These are phyloP conservation scores for Hemileccinum impolitum DNA, from an alignment of 768 basidiomycete genomes.

Conservation along the genomic window DNA sequence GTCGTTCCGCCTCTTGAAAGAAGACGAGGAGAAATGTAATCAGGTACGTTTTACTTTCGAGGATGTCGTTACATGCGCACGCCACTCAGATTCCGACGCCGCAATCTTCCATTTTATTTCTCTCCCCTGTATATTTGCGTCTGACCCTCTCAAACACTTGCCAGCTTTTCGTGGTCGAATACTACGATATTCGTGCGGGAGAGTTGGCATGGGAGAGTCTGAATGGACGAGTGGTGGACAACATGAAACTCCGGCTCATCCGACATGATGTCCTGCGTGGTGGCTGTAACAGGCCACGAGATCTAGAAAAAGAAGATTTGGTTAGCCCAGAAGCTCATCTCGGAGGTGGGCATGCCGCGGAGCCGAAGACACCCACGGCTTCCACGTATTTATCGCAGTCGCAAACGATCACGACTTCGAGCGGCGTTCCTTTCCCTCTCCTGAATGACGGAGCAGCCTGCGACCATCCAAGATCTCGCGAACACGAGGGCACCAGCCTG, in stretches of 20 bases:
- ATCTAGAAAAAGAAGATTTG: slow-evolving; percentile 29
- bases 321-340: slow-evolving; percentile 26
- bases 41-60: slow-evolving; percentile 25
- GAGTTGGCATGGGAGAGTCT: slow-evolving; percentile 49
- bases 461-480: slow-evolving; percentile 18
- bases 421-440: slow-evolving; percentile 22
- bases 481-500: slow-evolving; percentile 20
- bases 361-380: slow-evolving; percentile 36
- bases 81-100: not conserved
- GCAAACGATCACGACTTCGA: slow-evolving; percentile 23
- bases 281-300: slow-evolving; percentile 17
- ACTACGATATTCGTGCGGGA: slow-evolving; percentile 62
- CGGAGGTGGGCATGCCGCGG: slow-evolving; percentile 33
- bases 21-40: slow-evolving; percentile 19
- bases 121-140: not conserved
- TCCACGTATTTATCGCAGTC: slow-evolving; percentile 34
- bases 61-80: too few relatives aligned
- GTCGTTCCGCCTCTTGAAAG: slow-evolving; percentile 25
- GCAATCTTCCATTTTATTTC: slow-evolving; percentile 1
- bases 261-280: slow-evolving; percentile 31
- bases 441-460: slow-evolving; percentile 21
- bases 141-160: slow-evolving; percentile 16
- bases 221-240: slow-evolving; percentile 47
- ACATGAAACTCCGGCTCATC: slow-evolving; percentile 47
- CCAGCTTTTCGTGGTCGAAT: slow-evolving; percentile 59